Percentiles rank a stretch among this genome's conserved stretches.
Evolutionary conservation across 2,329 filamentous ascomycete genomes (phyloP).

Genomic region (Phyllosticta citriasiana): DNA sequence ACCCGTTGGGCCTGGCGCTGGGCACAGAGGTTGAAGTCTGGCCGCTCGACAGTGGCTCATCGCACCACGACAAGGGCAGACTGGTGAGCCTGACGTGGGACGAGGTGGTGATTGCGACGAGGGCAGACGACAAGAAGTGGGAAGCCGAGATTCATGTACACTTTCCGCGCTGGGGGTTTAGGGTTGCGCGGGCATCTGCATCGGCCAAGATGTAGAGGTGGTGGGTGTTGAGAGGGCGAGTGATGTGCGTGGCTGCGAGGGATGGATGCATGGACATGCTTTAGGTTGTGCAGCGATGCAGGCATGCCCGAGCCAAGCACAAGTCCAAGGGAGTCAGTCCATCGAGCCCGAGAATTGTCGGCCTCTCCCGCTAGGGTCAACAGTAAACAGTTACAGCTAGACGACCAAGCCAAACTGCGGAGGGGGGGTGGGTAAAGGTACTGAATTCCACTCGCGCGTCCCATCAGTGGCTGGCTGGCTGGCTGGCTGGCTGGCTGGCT

Average conservation of each 20-base stretch:
- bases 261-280: not conserved
- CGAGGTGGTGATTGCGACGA: slow-evolving; percentile 19
- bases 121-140: slow-evolving; percentile 1
- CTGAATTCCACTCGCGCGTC: not conserved
- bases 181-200: slow-evolving; percentile 13
- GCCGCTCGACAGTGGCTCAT: slow-evolving; percentile 23
- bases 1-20: slow-evolving; percentile 43
- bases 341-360: not conserved
- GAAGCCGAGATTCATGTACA: slow-evolving; percentile 16
- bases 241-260: not conserved
- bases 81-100: slow-evolving; percentile 19
- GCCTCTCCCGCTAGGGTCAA: not conserved
- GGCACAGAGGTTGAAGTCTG: slow-evolving; percentile 43
- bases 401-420: not conserved
- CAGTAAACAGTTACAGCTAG: not conserved
- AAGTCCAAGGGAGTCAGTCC: not conserved
- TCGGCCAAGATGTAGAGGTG: slow-evolving; percentile 2
- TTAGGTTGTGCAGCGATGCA: not conserved
- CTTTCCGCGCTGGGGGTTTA: slow-evolving; percentile 19
- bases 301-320: not conserved
- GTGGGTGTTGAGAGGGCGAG: not conserved
- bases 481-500: no score
- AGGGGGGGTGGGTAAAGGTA: no score
- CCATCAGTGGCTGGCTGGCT: not conserved
- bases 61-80: slow-evolving; percentile 19